These are phyloP conservation scores for Geotrichum carabidarum DNA, from an alignment of 1,139 yeast genomes.

Conservation along the genomic window DNA sequence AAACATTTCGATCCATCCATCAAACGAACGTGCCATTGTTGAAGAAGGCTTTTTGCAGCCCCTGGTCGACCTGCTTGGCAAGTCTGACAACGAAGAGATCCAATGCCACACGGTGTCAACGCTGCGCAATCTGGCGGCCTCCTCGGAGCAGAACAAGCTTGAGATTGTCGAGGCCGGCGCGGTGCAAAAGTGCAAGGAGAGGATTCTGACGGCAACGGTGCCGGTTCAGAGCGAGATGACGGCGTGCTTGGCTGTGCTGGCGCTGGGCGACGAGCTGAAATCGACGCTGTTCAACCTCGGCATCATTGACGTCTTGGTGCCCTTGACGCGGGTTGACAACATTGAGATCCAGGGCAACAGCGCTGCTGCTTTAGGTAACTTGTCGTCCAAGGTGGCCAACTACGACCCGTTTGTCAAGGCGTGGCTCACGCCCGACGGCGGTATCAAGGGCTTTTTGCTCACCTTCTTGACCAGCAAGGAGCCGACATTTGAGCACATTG, in stretches of 20 bases:
- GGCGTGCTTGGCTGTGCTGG: conserved; percentile 95
- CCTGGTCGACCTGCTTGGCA: conserved; percentile 75
- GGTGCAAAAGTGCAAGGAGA: conserved; percentile 83
- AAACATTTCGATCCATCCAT: conserved; percentile 92
- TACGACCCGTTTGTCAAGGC: conserved; percentile 73
- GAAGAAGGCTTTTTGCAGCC: conserved; percentile 95
- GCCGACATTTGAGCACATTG: conserved; percentile 97
- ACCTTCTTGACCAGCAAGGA: conserved; percentile 79
- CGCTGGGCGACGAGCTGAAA: conserved; percentile 92
- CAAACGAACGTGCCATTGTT: conserved; percentile 89
- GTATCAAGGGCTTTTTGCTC: conserved; percentile 76
- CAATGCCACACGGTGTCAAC: conserved; percentile 98
- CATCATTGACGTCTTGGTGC: conserved; percentile 82
- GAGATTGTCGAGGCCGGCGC: conserved; percentile 95
- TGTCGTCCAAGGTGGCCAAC: conserved; percentile 83
- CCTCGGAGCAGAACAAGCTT: conserved; percentile 85
- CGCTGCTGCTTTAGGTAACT: conserved; percentile 95
- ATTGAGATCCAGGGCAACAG: conserved; percentile 98
- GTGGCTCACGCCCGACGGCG: conserved; percentile 80
- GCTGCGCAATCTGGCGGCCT: conserved; percentile 90
- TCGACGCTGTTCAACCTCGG: conserved; percentile 78
- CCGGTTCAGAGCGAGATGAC: conserved; percentile 92
- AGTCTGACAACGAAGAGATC: conserved; percentile 86
- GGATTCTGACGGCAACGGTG: conserved; percentile 78
- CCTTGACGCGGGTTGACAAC: conserved; percentile 79